These are phyloP conservation scores for Mucor irregularis DNA, from an alignment of 371 early-diverging fungal species.

Conservation along the genomic window DNA sequence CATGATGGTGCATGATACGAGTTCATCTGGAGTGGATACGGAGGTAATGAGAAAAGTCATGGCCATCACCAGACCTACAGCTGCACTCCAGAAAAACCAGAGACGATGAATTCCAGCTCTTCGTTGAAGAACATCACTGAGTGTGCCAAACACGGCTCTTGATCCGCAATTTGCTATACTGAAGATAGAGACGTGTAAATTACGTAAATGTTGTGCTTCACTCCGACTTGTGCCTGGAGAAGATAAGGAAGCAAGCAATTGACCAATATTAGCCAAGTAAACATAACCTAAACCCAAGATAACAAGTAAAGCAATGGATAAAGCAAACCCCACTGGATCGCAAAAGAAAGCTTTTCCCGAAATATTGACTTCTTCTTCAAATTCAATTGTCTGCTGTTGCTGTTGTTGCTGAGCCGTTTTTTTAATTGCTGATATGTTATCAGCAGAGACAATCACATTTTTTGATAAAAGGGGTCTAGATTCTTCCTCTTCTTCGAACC, in stretches of 20 bases:
- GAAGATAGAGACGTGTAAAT: conserved; percentile 43
- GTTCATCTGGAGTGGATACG: conserved; percentile 13
- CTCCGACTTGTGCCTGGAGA: background rate
- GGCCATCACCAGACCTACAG: conserved; percentile 10
- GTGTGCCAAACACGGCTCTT: conserved; percentile 39
- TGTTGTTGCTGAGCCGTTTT: background rate
- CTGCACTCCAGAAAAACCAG: conserved; percentile 42
- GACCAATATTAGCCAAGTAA: conserved; percentile 43
- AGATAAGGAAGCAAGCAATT: conserved; percentile 33
- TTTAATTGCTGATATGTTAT: conserved; percentile 6
- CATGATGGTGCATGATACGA: conserved; percentile 34
- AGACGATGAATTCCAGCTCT: conserved; percentile 39
- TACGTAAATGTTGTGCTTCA: conserved; percentile 38
- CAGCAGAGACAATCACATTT: conserved; percentile 4
- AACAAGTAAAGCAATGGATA: conserved; percentile 34
- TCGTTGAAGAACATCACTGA: conserved; percentile 44
- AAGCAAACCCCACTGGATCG: conserved; percentile 35
- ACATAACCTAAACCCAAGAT: conserved; percentile 47
- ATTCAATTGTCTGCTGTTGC: background rate
- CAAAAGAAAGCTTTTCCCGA: conserved; percentile 33
- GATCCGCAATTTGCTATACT: conserved; percentile 51
- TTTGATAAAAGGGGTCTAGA: conserved; percentile 8
- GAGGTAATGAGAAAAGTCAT: conserved; percentile 9
- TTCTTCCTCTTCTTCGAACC: conserved; percentile 13
- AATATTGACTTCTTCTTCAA: background rate